These are phyloP conservation scores for Luvunga scandens DNA, from an alignment of 345 rosid species.

Conservation along the genomic window DNA sequence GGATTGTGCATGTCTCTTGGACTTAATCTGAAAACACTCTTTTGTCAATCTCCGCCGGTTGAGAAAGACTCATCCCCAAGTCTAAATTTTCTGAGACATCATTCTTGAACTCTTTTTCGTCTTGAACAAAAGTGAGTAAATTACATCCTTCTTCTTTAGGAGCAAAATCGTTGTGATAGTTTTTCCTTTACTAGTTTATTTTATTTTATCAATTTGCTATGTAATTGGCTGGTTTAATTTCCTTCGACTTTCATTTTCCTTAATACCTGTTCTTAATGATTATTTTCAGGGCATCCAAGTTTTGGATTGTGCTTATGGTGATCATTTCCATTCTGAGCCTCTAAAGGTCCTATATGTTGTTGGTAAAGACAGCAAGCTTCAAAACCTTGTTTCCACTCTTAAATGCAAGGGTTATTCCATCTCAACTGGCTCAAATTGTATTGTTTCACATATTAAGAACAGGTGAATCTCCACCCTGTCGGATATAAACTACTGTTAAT, in stretches of 20 bases:
- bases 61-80: no score
- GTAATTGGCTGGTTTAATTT: constrained; percentile 8
- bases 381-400: constrained; percentile 35
- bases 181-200: neutral
- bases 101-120: no score
- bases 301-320: constrained; percentile 17
- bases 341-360: constrained; percentile 37
- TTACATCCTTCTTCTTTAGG: no score
- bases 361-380: constrained; percentile 32
- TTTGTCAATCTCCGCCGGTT: no score
- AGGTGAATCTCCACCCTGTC: constrained; percentile 25
- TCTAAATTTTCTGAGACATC: no score
- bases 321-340: constrained; percentile 6
- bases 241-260: neutral
- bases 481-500: neutral
- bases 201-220: neutral
- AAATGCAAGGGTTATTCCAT: constrained; percentile 38
- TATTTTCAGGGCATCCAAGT: constrained; percentile 6
- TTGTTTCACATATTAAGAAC: constrained; percentile 22
- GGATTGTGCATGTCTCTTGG: no score
- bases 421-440: constrained; percentile 20
- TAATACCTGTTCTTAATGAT: neutral
- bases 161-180: neutral
- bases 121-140: no score
- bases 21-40: no score